Evolutionary conservation across 2,329 filamentous ascomycete genomes (phyloP).

Genomic region (Penicillium sp.): DNA sequence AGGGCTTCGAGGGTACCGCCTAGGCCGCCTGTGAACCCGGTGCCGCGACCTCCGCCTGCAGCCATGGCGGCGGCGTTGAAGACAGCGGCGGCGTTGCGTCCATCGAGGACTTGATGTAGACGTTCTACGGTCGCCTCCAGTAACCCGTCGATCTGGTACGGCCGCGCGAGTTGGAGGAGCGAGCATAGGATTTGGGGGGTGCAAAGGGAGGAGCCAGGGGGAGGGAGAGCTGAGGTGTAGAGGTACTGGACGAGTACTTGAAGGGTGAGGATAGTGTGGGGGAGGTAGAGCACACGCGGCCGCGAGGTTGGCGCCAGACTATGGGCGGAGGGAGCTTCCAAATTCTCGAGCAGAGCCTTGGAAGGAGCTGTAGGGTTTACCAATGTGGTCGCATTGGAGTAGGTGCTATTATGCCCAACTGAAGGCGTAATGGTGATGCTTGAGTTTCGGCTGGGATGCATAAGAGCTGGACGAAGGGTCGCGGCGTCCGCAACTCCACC

Average conservation of each 20-base stretch:
- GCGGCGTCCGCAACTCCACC: constrained; percentile 71
- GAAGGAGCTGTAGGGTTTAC: constrained; percentile 35
- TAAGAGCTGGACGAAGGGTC: constrained; percentile 67
- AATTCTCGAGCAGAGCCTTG: constrained; percentile 41
- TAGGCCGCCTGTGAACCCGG: constrained; percentile 65
- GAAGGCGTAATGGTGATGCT: constrained; percentile 79
- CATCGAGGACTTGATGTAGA: constrained; percentile 85
- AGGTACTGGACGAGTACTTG: constrained; percentile 90
- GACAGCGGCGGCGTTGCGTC: constrained; percentile 89
- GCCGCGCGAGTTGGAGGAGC: constrained; percentile 85
- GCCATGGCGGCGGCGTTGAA: constrained; percentile 99
- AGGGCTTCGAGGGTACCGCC: constrained; percentile 46
- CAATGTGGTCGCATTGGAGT: constrained; percentile 47
- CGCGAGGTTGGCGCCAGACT: constrained; percentile 62
- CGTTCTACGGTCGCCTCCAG: constrained; percentile 91
- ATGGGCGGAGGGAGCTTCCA: constrained; percentile 57
- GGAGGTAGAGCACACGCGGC: constrained; percentile 85
- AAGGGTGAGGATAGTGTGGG: constrained; percentile 86
- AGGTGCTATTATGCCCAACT: constrained; percentile 42
- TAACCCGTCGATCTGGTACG: constrained; percentile 89
- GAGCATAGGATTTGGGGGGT: constrained; percentile 96
- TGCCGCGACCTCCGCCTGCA: constrained; percentile 84
- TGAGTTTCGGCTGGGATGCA: constrained; percentile 71
- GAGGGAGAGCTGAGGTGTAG: constrained; percentile 86
- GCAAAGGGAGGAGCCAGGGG: constrained; percentile 74